Conservation (phyloP, 768 basidiomycete genomes). For the Boletus rubroflammeus region DNA sequence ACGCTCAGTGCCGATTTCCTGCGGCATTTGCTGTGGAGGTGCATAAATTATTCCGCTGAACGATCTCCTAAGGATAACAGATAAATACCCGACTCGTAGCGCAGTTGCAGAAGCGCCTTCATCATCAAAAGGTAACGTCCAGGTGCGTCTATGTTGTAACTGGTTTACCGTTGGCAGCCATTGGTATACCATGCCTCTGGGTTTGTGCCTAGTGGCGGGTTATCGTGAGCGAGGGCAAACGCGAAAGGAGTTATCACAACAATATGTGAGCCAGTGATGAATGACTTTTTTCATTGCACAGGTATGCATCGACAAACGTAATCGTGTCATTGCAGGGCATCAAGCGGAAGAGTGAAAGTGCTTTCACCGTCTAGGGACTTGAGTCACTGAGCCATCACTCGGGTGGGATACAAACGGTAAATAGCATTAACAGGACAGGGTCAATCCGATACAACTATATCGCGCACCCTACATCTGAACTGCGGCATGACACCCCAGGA, state of each 20-base stretch:
- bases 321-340: background rate
- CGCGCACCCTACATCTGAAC: background rate
- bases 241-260: background rate
- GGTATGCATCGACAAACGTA: too few relatives aligned
- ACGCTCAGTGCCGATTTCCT: background rate
- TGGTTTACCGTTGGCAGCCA: background rate
- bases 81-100: background rate
- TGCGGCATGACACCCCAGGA: background rate
- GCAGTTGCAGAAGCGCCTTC: background rate
- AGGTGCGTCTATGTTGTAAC: too few relatives aligned
- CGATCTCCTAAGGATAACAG: too few relatives aligned
- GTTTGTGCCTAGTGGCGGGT: background rate
- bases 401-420: conserved; percentile 7
- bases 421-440: conserved; percentile 7
- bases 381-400: background rate
- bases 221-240: background rate
- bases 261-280: background rate
- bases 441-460: background rate
- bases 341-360: background rate
- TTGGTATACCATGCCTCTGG: background rate
- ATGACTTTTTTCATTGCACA: background rate
- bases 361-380: background rate
- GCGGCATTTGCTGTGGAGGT: background rate
- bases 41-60: background rate
- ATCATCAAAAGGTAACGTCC: background rate